phyloP scores from a whole-genome alignment of 1,284 basidiomycete genomes.

The Naganishia liquefaciens region DNA sequence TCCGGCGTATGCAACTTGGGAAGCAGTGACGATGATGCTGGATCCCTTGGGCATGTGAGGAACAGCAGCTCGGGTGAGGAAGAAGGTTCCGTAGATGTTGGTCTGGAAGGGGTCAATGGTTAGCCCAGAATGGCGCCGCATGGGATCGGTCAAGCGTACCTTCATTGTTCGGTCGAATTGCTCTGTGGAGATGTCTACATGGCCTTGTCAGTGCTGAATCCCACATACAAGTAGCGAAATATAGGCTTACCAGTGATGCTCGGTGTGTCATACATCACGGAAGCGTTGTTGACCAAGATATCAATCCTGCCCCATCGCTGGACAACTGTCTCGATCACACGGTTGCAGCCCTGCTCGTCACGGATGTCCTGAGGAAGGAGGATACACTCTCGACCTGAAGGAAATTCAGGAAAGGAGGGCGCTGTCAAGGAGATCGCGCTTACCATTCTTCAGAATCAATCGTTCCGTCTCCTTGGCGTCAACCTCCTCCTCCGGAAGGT shows the following conservation, averaged over 20 bases:
- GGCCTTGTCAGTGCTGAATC: no score
- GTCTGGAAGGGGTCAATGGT: slow-evolving; percentile 57
- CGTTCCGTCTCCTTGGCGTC: slow-evolving; percentile 56
- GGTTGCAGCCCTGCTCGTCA: slow-evolving; percentile 56
- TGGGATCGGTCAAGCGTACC: slow-evolving; percentile 55
- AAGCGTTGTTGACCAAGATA: slow-evolving; percentile 63
- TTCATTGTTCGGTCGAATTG: slow-evolving; percentile 46
- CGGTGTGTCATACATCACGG: slow-evolving; percentile 47
- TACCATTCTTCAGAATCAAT: slow-evolving; percentile 18
- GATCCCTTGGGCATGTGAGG: slow-evolving; percentile 65
- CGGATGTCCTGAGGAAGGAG: slow-evolving; percentile 55
- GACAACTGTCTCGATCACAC: slow-evolving; percentile 59
- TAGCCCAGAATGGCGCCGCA: slow-evolving; percentile 60
- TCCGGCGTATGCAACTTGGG: slow-evolving; percentile 63
- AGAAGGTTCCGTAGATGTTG: slow-evolving; percentile 65
- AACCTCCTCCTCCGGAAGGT: slow-evolving; percentile 63
- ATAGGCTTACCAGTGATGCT: slow-evolving; percentile 38
- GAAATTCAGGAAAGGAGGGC: slow-evolving; percentile 57
- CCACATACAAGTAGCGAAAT: not conserved
- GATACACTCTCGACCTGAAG: slow-evolving; percentile 51
- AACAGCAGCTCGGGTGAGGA: slow-evolving; percentile 58
- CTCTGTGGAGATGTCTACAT: slow-evolving; percentile 46
- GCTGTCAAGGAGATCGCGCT: slow-evolving; percentile 13
- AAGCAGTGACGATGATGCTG: slow-evolving; percentile 66
- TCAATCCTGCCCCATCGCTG: slow-evolving; percentile 60